Conservation (phyloP, 352 stramenopile genomes). For the Pythium scleroteichum region DNA sequence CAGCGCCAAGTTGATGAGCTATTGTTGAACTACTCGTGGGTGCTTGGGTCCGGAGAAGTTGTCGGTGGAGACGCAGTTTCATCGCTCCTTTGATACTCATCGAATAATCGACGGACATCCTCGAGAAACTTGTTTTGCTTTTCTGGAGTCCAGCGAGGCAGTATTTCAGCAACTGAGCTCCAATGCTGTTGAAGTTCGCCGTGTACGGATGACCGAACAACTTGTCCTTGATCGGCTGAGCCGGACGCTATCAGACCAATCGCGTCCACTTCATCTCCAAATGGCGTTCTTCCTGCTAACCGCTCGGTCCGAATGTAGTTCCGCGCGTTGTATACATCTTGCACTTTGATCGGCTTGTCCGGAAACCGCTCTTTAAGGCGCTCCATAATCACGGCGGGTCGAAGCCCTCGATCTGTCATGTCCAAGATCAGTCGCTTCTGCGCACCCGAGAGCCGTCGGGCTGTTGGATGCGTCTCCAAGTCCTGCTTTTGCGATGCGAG, state of each 20-base stretch:
- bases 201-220: neutral
- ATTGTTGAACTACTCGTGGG: too few relatives aligned
- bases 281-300: conserved; percentile 36
- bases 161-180: neutral
- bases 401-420: conserved; percentile 35
- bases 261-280: conserved; percentile 12
- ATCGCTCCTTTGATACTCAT: neutral
- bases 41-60: too few relatives aligned
- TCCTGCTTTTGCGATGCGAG: conserved; percentile 24
- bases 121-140: neutral
- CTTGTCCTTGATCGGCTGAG: neutral
- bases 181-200: neutral
- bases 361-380: conserved; percentile 40
- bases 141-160: neutral
- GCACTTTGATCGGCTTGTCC: conserved; percentile 44
- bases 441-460: conserved; percentile 33
- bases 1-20: too few relatives aligned
- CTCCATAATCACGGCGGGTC: conserved; percentile 42
- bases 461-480: conserved; percentile 34
- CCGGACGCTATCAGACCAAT: too few relatives aligned
- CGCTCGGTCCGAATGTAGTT: conserved; percentile 47
- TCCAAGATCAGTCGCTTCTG: conserved; percentile 46
- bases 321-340: conserved; percentile 57
- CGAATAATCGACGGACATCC: neutral
- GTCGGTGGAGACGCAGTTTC: too few relatives aligned